Conservation (phyloP, 2,329 filamentous ascomycete genomes). For the Sarocladiaceae sp. region DNA sequence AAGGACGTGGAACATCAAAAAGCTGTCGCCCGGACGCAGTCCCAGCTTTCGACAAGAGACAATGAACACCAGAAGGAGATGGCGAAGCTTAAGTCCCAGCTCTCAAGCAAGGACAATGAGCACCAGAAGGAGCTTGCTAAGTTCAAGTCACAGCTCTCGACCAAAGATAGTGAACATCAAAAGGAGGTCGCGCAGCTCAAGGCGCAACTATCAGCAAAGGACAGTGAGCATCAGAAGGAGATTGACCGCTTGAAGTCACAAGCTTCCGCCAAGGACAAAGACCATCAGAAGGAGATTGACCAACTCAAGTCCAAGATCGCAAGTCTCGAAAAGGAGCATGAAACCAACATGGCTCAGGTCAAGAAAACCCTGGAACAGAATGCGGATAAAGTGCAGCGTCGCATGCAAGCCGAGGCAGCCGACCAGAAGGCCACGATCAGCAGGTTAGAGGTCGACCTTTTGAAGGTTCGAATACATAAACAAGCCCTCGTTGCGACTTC, state of each 20-base stretch:
- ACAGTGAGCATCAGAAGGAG: constrained; percentile 23
- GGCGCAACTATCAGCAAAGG: constrained; percentile 15
- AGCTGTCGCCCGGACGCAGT: constrained; percentile 12
- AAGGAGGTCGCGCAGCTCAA: constrained; percentile 13
- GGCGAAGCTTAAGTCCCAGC: constrained; percentile 23
- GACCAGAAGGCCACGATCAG: constrained; percentile 56
- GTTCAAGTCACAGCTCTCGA: constrained; percentile 24
- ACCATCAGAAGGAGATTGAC: constrained; percentile 11
- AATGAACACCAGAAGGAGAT: constrained; percentile 24
- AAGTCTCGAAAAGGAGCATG: constrained; percentile 25
- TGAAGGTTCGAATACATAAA: constrained; percentile 38
- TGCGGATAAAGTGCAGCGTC: constrained; percentile 38
- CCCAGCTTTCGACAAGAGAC: constrained; percentile 17
- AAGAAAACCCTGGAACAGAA: constrained; percentile 44
- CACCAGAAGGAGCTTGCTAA: constrained; percentile 21
- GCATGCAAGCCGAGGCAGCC: constrained; percentile 55
- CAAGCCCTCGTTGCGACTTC: neutral
- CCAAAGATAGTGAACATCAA: constrained; percentile 17
- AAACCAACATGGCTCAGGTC: constrained; percentile 37
- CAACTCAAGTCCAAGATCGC: constrained; percentile 15
- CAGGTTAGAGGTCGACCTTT: constrained; percentile 54
- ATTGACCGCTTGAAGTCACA: constrained; percentile 22
- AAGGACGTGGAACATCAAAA: constrained; percentile 18
- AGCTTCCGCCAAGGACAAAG: constrained; percentile 15
- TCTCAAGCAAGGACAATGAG: constrained; percentile 19